These are phyloP conservation scores for Microglena sp. DNA, from an alignment of 139 green algal genomes.

Conservation along the genomic window DNA sequence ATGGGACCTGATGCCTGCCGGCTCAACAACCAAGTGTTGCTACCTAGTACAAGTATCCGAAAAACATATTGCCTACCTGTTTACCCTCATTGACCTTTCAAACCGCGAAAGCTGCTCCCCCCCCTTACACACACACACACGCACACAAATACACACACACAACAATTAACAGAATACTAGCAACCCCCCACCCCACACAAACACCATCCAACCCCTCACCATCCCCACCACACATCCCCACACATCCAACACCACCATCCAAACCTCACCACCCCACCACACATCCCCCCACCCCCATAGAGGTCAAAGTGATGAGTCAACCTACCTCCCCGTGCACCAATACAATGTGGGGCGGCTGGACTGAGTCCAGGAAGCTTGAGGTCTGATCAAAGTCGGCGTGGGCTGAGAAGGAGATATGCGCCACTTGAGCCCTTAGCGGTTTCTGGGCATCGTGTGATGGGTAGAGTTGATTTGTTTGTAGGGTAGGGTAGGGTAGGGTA, in stretches of 20 bases:
- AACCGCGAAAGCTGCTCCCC: too few species aligned
- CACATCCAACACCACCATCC: not conserved
- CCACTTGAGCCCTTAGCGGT: conserved; percentile 72
- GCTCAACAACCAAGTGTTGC: too few species aligned
- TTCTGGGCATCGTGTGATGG: conserved; percentile 53
- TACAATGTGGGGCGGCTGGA: conserved; percentile 81
- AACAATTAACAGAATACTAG: too few species aligned
- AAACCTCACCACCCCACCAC: not conserved
- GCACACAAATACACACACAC: too few species aligned
- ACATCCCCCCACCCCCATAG: not conserved
- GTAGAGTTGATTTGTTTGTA: too few species aligned
- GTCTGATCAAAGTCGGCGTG: conserved; percentile 98
- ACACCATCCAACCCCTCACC: not conserved
- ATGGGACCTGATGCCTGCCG: too few species aligned
- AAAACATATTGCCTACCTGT: too few species aligned
- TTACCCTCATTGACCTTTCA: too few species aligned
- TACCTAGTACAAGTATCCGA: too few species aligned
- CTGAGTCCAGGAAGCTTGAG: conserved; percentile 73
- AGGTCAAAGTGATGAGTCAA: not conserved
- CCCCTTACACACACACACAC: too few species aligned
- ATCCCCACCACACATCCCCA: not conserved
- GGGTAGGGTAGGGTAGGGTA: not conserved
- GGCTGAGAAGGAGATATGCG: conserved; percentile 94
- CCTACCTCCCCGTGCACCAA: conserved; percentile 90
- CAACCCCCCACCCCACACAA: not conserved